Evolutionary conservation across 257 asterid species (phyloP).

Genomic region (Primulina eburnea): DNA sequence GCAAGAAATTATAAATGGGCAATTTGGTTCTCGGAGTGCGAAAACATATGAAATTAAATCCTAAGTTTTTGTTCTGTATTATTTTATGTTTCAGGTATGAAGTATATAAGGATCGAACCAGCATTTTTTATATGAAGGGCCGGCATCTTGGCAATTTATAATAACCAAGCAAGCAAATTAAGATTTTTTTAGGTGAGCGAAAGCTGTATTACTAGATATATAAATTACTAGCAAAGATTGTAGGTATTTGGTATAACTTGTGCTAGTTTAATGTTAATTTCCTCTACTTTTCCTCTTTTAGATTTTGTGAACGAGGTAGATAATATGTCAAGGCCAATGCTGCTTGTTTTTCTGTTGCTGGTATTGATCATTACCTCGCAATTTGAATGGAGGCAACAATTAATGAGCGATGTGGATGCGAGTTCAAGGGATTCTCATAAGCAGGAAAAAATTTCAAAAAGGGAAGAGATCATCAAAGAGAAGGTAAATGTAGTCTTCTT

Average conservation of each 20-base stretch:
- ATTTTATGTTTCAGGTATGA: neutral
- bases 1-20: conserved; percentile 5
- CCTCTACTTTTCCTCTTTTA: conserved; percentile 19
- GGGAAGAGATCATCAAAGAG: conserved; percentile 73
- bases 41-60: neutral
- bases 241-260: neutral
- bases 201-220: neutral
- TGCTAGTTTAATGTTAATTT: conserved; percentile 8
- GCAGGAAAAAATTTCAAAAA: conserved; percentile 56
- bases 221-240: too few species aligned
- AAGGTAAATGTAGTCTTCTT: conserved; percentile 45
- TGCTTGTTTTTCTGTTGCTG: conserved; percentile 67
- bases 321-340: conserved; percentile 74
- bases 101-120: neutral
- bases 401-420: conserved; percentile 55
- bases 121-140: neutral
- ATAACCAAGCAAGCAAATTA: neutral
- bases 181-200: neutral
- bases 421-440: conserved; percentile 57
- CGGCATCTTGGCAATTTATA: neutral
- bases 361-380: conserved; percentile 73
- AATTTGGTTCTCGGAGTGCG: conserved; percentile 3
- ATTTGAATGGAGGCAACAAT: conserved; percentile 84
- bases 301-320: conserved; percentile 43
- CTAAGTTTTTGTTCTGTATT: neutral